Conservation (phyloP, 768 basidiomycete species). For the Boletus bicolor region DNA sequence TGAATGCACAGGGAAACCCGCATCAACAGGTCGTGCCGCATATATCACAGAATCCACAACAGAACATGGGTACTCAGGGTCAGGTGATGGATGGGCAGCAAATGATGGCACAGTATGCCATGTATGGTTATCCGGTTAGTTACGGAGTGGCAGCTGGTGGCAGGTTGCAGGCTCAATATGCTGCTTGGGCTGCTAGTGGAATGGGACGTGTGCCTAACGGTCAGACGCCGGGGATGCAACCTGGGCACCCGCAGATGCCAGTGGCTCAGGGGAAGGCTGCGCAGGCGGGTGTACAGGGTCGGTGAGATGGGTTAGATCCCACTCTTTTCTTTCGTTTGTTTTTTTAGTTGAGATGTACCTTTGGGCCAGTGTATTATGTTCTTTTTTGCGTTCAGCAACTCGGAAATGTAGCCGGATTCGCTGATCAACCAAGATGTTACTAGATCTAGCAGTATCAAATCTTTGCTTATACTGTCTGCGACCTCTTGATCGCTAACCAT, state of each 20-base stretch:
- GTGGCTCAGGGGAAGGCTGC: constrained; percentile 33
- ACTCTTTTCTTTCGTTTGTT: neutral
- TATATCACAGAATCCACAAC: constrained; percentile 29
- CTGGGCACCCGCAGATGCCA: constrained; percentile 30
- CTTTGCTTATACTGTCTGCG: neutral
- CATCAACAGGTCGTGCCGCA: constrained; percentile 25
- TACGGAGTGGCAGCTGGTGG: constrained; percentile 19
- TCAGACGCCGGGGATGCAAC: constrained; percentile 29
- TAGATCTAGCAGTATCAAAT: neutral
- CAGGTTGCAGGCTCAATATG: constrained; percentile 21
- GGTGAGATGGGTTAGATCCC: constrained; percentile 21
- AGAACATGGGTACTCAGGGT: constrained; percentile 24
- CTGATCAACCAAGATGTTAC: constrained; percentile 16
- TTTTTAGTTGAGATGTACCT: constrained; percentile 5
- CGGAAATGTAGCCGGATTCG: constrained; percentile 9
- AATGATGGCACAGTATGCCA: constrained; percentile 29
- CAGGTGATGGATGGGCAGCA: constrained; percentile 25
- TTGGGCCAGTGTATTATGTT: constrained; percentile 14
- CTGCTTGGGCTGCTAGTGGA: constrained; percentile 21
- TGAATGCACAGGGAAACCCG: constrained; percentile 27
- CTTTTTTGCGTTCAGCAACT: neutral
- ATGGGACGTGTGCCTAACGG: constrained; percentile 25
- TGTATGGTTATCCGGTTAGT: constrained; percentile 27
- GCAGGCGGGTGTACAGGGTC: constrained; percentile 33
- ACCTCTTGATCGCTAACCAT: constrained; percentile 18